Evolutionary conservation across 345 rosid species (phyloP), one percentile per base, ranked within the genome.

Genomic region (Conringia planisiliqua): DNA sequence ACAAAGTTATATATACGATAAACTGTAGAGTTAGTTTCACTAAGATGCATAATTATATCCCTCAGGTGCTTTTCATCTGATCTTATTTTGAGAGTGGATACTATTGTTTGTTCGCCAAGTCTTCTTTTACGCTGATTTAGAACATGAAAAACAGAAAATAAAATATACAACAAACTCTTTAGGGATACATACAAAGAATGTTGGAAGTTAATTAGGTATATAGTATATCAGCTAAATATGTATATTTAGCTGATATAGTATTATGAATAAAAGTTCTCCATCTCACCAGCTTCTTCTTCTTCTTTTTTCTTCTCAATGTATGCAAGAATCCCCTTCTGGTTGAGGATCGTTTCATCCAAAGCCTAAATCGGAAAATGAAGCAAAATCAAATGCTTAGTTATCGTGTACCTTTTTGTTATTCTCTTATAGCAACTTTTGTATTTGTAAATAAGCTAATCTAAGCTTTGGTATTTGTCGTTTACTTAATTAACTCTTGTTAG

Each of bases 261-360:
- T 20, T 29, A 14, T 5, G 3, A 11, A 54, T 24, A 43, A 17
- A 56, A 40, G 13, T 60, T 5, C 39, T 55, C 36, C 3, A 12
- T 18, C 76, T 72, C 17, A 78, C 72, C 72, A 73, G 58, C 70
- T 71, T 84, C 74, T 76, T 83, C 57, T 74, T 83, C 60, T 78
- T 82, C n/a, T 74, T 79, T 81, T 71, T 81, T 83, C 76, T 82
- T 85, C 62, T 82, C 87, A 16, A 88, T 62, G 71, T 67, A 81
- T 57, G 66, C 82, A 61, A 80, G 70, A 36, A 88, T 78, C 74
- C 72, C 85, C 39, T 81, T 68, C 65, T 82, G 89, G 29, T 62
- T 63, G 30, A 70, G 29, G 4, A 85, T 71, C 10, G 85, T 80
- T 39, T 83, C 78, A 35, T 84, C 83, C 16, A 85, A 82, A 60